phyloP scores from a whole-genome alignment of 768 basidiomycete species.

The Termitomyces sp. region DNA sequence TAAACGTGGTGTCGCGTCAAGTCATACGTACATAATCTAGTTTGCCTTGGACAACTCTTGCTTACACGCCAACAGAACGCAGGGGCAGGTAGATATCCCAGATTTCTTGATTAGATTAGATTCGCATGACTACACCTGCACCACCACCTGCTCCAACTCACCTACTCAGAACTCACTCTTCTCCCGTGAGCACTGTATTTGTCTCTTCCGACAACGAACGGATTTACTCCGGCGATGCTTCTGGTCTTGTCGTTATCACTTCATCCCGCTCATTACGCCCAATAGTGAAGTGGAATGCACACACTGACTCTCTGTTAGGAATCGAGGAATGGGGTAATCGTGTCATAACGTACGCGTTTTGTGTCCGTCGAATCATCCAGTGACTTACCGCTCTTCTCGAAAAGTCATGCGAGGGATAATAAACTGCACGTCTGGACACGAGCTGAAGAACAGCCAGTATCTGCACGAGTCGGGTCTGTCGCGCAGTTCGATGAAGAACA shows the following conservation, averaged over 20 bases:
- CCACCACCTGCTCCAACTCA: constrained; percentile 53
- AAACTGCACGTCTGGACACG: constrained; percentile 73
- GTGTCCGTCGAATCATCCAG: background rate
- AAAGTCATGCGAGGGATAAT: constrained; percentile 82
- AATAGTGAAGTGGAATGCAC: constrained; percentile 71
- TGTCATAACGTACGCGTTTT: constrained; percentile 69
- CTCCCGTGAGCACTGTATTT: constrained; percentile 53
- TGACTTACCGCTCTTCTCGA: background rate
- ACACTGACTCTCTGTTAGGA: constrained; percentile 71
- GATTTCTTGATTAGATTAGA: background rate
- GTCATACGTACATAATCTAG: too few species aligned
- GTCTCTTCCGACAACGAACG: constrained; percentile 73
- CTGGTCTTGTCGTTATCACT: constrained; percentile 72
- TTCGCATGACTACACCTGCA: background rate
- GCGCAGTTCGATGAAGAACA: constrained; percentile 34
- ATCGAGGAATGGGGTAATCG: constrained; percentile 65
- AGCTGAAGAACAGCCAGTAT: constrained; percentile 36
- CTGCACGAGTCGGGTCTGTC: constrained; percentile 50
- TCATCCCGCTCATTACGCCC: constrained; percentile 76
- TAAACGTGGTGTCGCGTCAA: background rate
- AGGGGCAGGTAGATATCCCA: too few species aligned
- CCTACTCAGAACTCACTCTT: constrained; percentile 67
- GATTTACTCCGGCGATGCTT: constrained; percentile 81
- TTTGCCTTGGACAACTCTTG: too few species aligned
- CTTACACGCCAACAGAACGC: too few species aligned